Percentiles rank a stretch among this genome's conserved stretches.
phyloP scores from a whole-genome alignment of 2,329 filamentous ascomycete species.

The Sporothrix variecibatus region DNA sequence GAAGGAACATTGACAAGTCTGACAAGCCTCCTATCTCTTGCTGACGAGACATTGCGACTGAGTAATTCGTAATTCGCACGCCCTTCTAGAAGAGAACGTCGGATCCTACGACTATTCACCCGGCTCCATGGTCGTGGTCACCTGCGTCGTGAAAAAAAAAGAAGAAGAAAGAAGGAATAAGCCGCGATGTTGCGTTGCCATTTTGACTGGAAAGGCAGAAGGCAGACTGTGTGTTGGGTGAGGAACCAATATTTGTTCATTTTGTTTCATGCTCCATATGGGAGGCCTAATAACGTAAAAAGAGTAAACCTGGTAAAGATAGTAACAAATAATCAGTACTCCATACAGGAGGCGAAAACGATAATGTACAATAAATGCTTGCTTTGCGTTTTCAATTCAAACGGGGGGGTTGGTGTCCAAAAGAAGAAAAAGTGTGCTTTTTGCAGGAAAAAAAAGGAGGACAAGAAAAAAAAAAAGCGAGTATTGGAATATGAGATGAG shows the following conservation, averaged over 20 bases:
- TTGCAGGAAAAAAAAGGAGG: neutral
- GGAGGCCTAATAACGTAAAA: neutral
- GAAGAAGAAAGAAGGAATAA: neutral
- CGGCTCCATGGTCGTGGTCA: neutral
- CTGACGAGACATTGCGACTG: neutral
- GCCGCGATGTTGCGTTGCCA: slow-evolving; percentile 4
- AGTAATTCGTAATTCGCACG: neutral
- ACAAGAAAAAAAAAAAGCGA: neutral
- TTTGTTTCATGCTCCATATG: neutral
- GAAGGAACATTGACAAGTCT: too few species aligned
- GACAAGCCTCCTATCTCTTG: neutral
- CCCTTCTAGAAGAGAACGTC: neutral
- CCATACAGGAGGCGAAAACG: neutral
- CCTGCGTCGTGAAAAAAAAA: neutral
- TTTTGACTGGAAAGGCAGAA: neutral
- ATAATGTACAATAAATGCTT: neutral
- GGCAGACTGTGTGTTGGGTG: neutral
- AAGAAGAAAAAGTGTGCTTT: neutral
- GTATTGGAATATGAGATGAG: slow-evolving; percentile 13
- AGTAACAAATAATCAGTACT: neutral
- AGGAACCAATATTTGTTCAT: neutral
- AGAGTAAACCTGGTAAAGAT: neutral
- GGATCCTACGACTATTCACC: neutral
- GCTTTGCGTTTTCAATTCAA: neutral
- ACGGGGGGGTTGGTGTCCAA: neutral